Evolutionary conservation across 495 filamentous ascomycete genomes (phyloP).

Genomic region (Aspergillus bridgeri): DNA sequence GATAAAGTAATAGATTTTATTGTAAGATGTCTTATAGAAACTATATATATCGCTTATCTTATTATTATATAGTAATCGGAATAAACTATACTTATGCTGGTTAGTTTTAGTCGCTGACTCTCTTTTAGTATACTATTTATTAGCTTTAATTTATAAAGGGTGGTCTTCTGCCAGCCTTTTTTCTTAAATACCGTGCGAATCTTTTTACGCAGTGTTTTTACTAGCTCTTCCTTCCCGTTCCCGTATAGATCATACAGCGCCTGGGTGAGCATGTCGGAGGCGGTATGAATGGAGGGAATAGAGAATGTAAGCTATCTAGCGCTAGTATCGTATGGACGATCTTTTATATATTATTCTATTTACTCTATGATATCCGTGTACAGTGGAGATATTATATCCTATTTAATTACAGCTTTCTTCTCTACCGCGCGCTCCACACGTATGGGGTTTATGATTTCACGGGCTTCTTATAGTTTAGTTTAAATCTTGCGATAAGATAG

Average conservation of each 20-base stretch:
- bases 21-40: conserved; percentile 36
- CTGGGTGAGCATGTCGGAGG: neutral
- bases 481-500: conserved; percentile 18
- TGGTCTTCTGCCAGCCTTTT: neutral
- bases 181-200: neutral
- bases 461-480: conserved; percentile 14
- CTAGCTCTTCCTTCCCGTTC: neutral
- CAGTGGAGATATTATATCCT: neutral
- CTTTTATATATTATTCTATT: conserved; percentile 20
- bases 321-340: conserved; percentile 15
- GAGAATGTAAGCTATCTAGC: conserved; percentile 19
- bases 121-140: neutral
- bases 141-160: neutral
- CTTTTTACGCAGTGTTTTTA: neutral
- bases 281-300: conserved; percentile 29
- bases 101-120: neutral
- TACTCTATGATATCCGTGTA: conserved; percentile 24
- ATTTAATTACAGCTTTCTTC: conserved; percentile 7
- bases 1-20: conserved; percentile 19
- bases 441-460: conserved; percentile 19
- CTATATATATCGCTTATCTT: too few relatives aligned
- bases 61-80: neutral
- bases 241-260: neutral
- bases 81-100: conserved; percentile 1
- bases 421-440: conserved; percentile 13